Evolutionary conservation across 768 basidiomycete genomes (phyloP).

Genomic region (Suillus subluteus): DNA sequence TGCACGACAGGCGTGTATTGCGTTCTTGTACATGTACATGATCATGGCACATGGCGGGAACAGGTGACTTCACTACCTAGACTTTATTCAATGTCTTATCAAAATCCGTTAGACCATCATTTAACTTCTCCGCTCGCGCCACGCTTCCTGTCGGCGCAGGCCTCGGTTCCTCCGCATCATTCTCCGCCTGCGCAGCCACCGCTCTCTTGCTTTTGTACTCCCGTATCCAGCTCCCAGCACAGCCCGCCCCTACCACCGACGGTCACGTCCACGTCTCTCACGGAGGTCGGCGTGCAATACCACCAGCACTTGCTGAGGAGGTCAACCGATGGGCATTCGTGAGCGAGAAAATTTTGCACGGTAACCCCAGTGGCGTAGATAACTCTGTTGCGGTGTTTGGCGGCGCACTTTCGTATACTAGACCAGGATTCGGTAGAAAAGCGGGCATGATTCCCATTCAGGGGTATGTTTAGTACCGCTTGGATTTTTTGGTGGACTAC

Average conservation of each 20-base stretch:
- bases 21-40: conserved; percentile 96
- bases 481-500: conserved; percentile 7
- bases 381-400: conserved; percentile 94
- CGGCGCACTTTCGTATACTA: conserved; percentile 89
- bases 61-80: conserved; percentile 46
- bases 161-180: conserved; percentile 96
- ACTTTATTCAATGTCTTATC: conserved; percentile 16
- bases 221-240: conserved; percentile 63
- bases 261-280: conserved; percentile 68
- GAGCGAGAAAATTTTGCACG: conserved; percentile 94
- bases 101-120: conserved; percentile 56
- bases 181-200: conserved; percentile 85
- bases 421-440: conserved; percentile 75
- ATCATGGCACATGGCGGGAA: conserved; percentile 55
- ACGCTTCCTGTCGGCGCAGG: conserved; percentile 95
- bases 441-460: conserved; percentile 85
- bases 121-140: conserved; percentile 82
- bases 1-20: conserved; percentile 55
- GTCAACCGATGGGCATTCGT: conserved; percentile 95
- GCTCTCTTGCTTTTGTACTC: conserved; percentile 76
- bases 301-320: conserved; percentile 66
- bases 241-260: conserved; percentile 47
- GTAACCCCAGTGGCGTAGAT: conserved; percentile 96
- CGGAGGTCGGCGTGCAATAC: conserved; percentile 66
- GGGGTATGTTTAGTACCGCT: conserved; percentile 54